Evolutionary conservation across 495 filamentous ascomycete genomes (phyloP).

Genomic region (Rusavskia elegans): DNA sequence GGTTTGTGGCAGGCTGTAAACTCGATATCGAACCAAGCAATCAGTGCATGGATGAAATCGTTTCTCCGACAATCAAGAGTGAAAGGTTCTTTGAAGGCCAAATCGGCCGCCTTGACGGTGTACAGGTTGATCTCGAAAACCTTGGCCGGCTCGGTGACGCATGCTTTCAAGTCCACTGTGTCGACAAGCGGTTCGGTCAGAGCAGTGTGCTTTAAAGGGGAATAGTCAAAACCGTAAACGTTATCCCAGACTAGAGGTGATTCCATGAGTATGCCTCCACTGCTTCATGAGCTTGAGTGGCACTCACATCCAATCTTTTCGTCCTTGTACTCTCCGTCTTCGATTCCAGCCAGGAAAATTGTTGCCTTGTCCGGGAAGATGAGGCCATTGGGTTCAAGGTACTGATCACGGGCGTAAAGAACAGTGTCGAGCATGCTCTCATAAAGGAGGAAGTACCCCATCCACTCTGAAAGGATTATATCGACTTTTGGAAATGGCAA

Average conservation of each 20-base stretch:
- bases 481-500: conserved; percentile 85
- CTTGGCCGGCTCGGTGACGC: conserved; percentile 62
- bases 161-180: conserved; percentile 59
- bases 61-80: conserved; percentile 54
- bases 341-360: conserved; percentile 76
- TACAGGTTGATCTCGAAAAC: conserved; percentile 76
- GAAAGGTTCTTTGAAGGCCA: conserved; percentile 61
- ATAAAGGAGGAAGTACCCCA: conserved; percentile 98
- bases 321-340: conserved; percentile 76
- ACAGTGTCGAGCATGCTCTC: conserved; percentile 98
- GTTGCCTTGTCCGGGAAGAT: conserved; percentile 86
- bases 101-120: conserved; percentile 53
- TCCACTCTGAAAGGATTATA: conserved; percentile 99
- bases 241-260: conserved; percentile 71
- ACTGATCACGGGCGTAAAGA: conserved; percentile 81
- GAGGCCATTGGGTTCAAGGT: conserved; percentile 67
- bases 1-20: conserved; percentile 90
- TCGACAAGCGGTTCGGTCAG: conserved; percentile 75
- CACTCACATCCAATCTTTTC: conserved; percentile 71
- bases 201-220: conserved; percentile 69
- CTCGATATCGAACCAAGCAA: conserved; percentile 98
- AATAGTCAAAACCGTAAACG: conserved; percentile 95
- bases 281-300: background rate
- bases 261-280: background rate
- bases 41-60: conserved; percentile 89